Evolutionary conservation across 805 yeast genomes (phyloP).

Genomic region (Teunomyces cretensis): DNA sequence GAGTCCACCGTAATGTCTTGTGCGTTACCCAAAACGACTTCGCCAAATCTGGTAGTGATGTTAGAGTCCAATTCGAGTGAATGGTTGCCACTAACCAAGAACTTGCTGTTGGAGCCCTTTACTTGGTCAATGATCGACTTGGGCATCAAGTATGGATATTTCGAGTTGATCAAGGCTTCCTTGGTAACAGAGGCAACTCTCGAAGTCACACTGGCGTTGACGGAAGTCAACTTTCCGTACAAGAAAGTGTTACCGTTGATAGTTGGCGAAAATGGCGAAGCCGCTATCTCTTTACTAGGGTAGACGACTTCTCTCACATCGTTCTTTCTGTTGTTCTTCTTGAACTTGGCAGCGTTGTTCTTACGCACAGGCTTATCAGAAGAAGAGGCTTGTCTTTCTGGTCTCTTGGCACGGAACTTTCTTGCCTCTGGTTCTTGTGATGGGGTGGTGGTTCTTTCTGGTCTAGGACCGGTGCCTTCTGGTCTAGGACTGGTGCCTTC

Average conservation of each 20-base stretch:
- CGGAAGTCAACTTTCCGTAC: conserved; percentile 36
- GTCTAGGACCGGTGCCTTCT: neutral
- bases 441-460: neutral
- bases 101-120: conserved; percentile 24
- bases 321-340: neutral
- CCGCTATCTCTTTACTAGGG: conserved; percentile 5
- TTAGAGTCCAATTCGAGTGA: conserved; percentile 21
- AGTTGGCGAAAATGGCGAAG: conserved; percentile 17
- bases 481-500: conserved; percentile 1
- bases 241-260: conserved; percentile 31
- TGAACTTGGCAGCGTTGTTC: conserved; percentile 3
- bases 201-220: conserved; percentile 25
- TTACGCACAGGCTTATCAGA: conserved; percentile 1
- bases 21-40: conserved; percentile 34
- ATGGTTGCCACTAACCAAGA: conserved; percentile 32
- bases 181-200: conserved; percentile 43
- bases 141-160: conserved; percentile 43
- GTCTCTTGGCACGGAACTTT: conserved; percentile 5
- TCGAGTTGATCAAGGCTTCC: conserved; percentile 34
- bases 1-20: conserved; percentile 11
- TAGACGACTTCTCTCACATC: conserved; percentile 1
- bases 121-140: conserved; percentile 27
- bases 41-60: conserved; percentile 25
- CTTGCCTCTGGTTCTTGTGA: neutral
- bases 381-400: conserved; percentile 1